Base-by-base conservation (phyloP, 352 stramenopile species). In the Phytophthora europaea region DNA sequence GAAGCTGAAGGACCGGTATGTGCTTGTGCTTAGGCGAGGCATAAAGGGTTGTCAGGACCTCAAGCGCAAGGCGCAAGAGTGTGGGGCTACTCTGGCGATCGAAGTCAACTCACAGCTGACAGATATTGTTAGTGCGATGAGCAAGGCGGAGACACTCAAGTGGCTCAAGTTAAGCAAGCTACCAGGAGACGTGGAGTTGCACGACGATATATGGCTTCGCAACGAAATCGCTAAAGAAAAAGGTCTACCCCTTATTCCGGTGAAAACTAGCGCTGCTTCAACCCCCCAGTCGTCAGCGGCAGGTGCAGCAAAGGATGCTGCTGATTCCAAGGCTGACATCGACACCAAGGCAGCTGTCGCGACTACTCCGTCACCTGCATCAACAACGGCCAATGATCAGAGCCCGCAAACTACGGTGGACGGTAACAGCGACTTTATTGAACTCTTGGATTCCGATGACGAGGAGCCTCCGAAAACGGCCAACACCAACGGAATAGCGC, bases 101-200 rank as follows among this genome's bases (percentile, higher is more conserved):
- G 88, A 96, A 63, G 78, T 96, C 0, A 93, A 89, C 51, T 79
- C 87, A 3, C 83, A 92, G 60, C 70, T 91, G 33, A 96, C 88
- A 1, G 90, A 96, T 56, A 87, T 96, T 54, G 83, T 96, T 38
- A 94, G 86, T 59, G 84, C 75, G 0, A 90, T 94, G 84, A 85
- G 66, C 50, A 61, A 65, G 22, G 67, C 59, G 2, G 87, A 94
- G 45, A 93, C 87, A 22, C 69, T 95, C 31, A 75, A 76, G 60
- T 95, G 88, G 87, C 80, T 96, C 0, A 87, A 89, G 56, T 48
- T 93, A 13, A 81, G 28, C 6, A 93, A 91, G 56, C 71, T 96
- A 16, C 88, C 88, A 45, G 67, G 63, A 8, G 85, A 93, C 52
- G 85, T 95, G n/a, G 85, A 90, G 6, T 67, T 95, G 15, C 88